A percentile compares a stretch with the other conserved stretches of the same genome.
These are phyloP conservation scores for Boechera divaricarpa DNA, from an alignment of 345 rosid species.

Conservation along the genomic window DNA sequence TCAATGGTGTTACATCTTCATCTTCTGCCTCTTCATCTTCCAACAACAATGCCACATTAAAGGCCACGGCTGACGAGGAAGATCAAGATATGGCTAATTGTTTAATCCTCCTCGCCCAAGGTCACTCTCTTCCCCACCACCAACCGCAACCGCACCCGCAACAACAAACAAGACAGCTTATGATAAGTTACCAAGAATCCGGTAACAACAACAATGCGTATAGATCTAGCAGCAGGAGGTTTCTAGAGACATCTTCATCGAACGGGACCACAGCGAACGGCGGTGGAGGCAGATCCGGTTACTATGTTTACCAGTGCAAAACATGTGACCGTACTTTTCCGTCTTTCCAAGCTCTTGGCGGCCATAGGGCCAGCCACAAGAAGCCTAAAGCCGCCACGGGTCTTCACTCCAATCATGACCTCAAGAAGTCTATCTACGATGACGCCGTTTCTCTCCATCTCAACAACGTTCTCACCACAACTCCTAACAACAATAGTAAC, in stretches of 20 bases:
- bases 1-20: constrained; percentile 31
- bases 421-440: constrained; percentile 52
- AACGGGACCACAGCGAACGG: constrained; percentile 40
- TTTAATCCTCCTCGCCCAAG: constrained; percentile 85
- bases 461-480: constrained; percentile 40
- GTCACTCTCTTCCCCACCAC: constrained; percentile 49
- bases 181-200: constrained; percentile 33
- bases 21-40: constrained; percentile 50
- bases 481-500: constrained; percentile 40
- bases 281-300: constrained; percentile 66
- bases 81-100: constrained; percentile 96
- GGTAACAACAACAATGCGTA: constrained; percentile 32
- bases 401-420: constrained; percentile 37
- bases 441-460: constrained; percentile 66
- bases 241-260: constrained; percentile 61
- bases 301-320: constrained; percentile 89
- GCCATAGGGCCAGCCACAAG: constrained; percentile 98
- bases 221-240: constrained; percentile 69
- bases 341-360: constrained; percentile 97
- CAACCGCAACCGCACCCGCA: constrained; percentile 19
- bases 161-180: constrained; percentile 42
- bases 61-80: constrained; percentile 62
- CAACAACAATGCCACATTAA: constrained; percentile 42
- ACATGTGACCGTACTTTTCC: constrained; percentile 87
- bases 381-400: constrained; percentile 58